Percentiles rank a stretch among this genome's conserved stretches.
Conservation (phyloP, 73 alveolate species). For the Paramecium caudatum region DNA sequence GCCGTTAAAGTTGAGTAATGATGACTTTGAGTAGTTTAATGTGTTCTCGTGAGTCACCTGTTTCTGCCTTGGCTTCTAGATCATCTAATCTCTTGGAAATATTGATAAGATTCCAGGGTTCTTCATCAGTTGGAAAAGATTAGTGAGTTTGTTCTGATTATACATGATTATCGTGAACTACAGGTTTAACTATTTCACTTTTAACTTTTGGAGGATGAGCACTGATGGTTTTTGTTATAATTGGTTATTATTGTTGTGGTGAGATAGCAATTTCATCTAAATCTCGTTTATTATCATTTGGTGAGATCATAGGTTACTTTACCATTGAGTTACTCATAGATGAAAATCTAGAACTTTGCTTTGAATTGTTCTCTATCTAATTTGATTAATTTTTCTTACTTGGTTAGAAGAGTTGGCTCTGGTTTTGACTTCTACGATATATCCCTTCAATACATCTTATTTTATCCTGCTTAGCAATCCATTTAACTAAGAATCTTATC, state of each 20-base stretch:
- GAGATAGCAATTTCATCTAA: neutral
- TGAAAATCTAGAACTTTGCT: constrained; percentile 33
- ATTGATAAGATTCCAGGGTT: neutral
- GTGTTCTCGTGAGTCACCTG: neutral
- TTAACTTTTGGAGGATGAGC: neutral
- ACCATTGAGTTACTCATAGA: constrained; percentile 27
- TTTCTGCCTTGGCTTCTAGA: neutral
- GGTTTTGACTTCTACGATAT: constrained; percentile 30
- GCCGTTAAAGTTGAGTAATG: neutral
- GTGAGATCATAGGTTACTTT: constrained; percentile 3
- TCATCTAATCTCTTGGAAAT: constrained; percentile 33
- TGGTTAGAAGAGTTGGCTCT: neutral
- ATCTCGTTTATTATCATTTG: neutral
- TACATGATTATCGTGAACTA: neutral
- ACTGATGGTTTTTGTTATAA: neutral
- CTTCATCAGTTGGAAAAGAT: neutral
- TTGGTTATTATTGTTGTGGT: neutral
- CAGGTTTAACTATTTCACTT: constrained; percentile 5
- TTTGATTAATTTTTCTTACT: constrained; percentile 32
- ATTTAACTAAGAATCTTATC: neutral
- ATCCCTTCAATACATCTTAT: constrained; percentile 39
- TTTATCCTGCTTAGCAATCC: constrained; percentile 17
- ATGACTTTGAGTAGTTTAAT: neutral
- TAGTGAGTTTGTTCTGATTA: neutral
- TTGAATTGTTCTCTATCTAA: constrained; percentile 61